Conservation (phyloP, 2,329 filamentous ascomycete genomes). For the Zasmidium cellare region DNA sequence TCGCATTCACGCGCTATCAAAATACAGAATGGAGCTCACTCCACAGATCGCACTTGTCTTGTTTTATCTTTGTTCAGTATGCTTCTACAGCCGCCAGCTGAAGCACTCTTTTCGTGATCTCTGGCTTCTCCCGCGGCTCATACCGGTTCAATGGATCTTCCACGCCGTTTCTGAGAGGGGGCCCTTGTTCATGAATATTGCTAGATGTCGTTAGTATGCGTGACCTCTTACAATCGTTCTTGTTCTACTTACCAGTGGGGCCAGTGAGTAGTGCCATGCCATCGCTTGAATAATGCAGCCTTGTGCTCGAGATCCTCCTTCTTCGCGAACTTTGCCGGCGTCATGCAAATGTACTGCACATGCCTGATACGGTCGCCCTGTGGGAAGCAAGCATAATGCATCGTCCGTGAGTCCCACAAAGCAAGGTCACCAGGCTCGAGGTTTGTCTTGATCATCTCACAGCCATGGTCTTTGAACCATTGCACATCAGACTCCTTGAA, state of each 20-base stretch:
- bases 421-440: conserved; percentile 25
- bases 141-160: conserved; percentile 39
- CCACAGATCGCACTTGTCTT: too few species aligned
- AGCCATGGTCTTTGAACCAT: conserved; percentile 25
- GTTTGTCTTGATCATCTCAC: conserved; percentile 21
- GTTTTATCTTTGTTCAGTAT: conserved; percentile 7
- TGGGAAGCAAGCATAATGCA: conserved; percentile 44
- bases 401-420: conserved; percentile 39
- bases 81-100: conserved; percentile 38
- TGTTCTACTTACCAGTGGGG: conserved; percentile 27
- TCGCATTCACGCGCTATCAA: conserved; percentile 13
- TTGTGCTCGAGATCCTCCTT: conserved; percentile 37
- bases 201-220: conserved; percentile 14
- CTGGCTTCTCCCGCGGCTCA: conserved; percentile 43
- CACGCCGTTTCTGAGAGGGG: conserved; percentile 39
- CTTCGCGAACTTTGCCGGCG: conserved; percentile 39
- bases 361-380: conserved; percentile 31
- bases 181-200: conserved; percentile 41
- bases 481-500: conserved; percentile 40
- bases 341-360: conserved; percentile 36
- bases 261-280: conserved; percentile 41
- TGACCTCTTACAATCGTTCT: background rate
- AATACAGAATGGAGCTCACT: background rate
- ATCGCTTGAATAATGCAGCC: conserved; percentile 36
- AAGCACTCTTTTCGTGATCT: conserved; percentile 36